Evolutionary conservation across 306 rosid species (phyloP), one percentile per base, ranked within the genome.

Genomic region (Datisca glomerata): DNA sequence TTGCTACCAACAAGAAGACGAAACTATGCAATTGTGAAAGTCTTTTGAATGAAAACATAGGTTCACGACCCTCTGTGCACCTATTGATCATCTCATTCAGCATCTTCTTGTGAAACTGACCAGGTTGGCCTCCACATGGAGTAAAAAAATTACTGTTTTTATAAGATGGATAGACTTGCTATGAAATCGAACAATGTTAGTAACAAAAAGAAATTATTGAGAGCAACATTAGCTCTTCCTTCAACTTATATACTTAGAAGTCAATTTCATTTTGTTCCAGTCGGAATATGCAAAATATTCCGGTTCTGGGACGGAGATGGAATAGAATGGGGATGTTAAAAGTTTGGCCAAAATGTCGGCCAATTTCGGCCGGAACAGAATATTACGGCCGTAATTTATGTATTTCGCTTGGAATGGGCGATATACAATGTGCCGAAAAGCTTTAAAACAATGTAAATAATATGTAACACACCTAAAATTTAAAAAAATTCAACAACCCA

Each of bases 181-280:
- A 87, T 87, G 64, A 64, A 35, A 73, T 89, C 72, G 41, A 93
- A 87, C 44, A 94, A 83, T 21, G 97, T 89, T 13, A 94, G 79
- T 67, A 87, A 47, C 83, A 85, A 56, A 87, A 94, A 43, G 97
- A 87, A 63, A 87, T 87, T 59, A 87, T 83, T 47, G 94, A 94
- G 23, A 87, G 97, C 67, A 87, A 65, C 97, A 87, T 87, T 75
- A 87, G 74, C 80, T 83, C 97, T 83, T 87, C 97, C 73, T 79
- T 87, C 97, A 83, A 83, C 69, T 83, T 87, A 80, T 87, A 94
- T n/a, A n/a, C n/a, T n/a, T n/a, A n/a, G n/a, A n/a, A n/a, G n/a
- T n/a, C n/a, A n/a, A n/a, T n/a, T n/a, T n/a, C n/a, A n/a, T n/a
- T n/a, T n/a, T n/a, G n/a, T n/a, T n/a, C n/a, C n/a, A n/a, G n/a